Conservation (phyloP, 495 filamentous ascomycete species). For the Penicillium dipodomyicola region DNA sequence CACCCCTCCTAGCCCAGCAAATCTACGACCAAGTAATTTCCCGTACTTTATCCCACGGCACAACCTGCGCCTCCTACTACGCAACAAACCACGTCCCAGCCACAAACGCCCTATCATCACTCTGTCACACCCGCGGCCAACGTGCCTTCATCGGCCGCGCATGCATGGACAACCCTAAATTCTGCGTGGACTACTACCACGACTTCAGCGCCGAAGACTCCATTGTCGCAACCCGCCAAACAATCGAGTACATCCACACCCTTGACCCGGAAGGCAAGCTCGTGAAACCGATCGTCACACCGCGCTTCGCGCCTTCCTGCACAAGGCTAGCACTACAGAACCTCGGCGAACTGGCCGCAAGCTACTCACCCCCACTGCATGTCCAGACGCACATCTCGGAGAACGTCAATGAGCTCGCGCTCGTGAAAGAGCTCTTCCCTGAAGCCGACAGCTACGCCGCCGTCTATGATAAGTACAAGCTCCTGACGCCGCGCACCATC, state of each 20-base stretch:
- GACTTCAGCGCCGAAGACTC: constrained; percentile 61
- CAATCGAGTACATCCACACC: constrained; percentile 62
- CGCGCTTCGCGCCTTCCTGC: constrained; percentile 84
- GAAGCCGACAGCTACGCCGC: constrained; percentile 59
- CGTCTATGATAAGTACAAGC: constrained; percentile 72
- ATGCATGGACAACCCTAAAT: constrained; percentile 70
- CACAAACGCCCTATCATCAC: constrained; percentile 80
- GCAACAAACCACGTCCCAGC: constrained; percentile 75
- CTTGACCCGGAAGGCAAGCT: constrained; percentile 64
- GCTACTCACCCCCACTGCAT: constrained; percentile 55
- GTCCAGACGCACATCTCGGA: constrained; percentile 94
- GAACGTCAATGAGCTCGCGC: constrained; percentile 66
- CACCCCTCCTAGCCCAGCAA: constrained; percentile 43
- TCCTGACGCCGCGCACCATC: constrained; percentile 72
- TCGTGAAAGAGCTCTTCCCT: constrained; percentile 72
- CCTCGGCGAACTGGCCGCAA: constrained; percentile 62
- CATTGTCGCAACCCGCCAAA: constrained; percentile 55
- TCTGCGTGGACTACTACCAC: constrained; percentile 70
- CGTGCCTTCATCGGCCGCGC: constrained; percentile 83
- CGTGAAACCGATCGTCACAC: constrained; percentile 79
- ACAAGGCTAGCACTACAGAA: constrained; percentile 52
- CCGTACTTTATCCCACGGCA: constrained; percentile 80
- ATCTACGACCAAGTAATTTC: constrained; percentile 71
- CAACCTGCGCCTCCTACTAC: constrained; percentile 86
- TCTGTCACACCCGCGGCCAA: constrained; percentile 72